Conservation (phyloP, 75 land plant species). For the Sequoia sempervirens region DNA sequence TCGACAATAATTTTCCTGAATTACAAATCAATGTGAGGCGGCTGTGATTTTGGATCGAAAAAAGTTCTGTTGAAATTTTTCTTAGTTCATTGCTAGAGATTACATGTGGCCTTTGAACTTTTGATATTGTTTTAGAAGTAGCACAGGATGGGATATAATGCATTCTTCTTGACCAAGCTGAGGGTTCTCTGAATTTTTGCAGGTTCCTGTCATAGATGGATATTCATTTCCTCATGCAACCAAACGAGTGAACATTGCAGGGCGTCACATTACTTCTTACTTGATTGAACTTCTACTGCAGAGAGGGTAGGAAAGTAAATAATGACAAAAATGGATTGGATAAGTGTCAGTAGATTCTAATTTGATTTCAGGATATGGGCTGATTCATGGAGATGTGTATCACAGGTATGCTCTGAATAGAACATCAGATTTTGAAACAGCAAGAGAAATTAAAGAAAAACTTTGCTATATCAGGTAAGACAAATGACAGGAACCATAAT, state of each 20-base stretch:
- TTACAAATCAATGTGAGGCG: neutral
- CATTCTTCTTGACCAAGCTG: neutral
- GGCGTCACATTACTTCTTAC: conserved; percentile 54
- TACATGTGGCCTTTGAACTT: neutral
- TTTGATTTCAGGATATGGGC: neutral
- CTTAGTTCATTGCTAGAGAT: neutral
- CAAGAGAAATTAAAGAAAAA: conserved; percentile 48
- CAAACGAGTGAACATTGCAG: conserved; percentile 51
- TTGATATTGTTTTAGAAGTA: neutral
- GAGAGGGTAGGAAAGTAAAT: conserved; percentile 32
- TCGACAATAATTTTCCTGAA: neutral
- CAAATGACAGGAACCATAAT: neutral
- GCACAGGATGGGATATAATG: neutral
- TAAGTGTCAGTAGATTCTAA: neutral
- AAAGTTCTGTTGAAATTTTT: neutral
- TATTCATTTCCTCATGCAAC: conserved; percentile 52
- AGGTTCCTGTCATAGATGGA: conserved; percentile 64
- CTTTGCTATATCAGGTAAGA: conserved; percentile 55
- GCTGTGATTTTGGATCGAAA: neutral
- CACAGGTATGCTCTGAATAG: conserved; percentile 50
- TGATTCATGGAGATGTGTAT: neutral
- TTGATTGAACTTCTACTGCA: conserved; percentile 53
- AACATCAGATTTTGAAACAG: conserved; percentile 60
- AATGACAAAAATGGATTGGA: neutral
- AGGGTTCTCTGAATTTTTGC: conserved; percentile 2